phyloP scores from a whole-genome alignment of 164 flowering plant genomes.

The Dillenia turbinata region DNA sequence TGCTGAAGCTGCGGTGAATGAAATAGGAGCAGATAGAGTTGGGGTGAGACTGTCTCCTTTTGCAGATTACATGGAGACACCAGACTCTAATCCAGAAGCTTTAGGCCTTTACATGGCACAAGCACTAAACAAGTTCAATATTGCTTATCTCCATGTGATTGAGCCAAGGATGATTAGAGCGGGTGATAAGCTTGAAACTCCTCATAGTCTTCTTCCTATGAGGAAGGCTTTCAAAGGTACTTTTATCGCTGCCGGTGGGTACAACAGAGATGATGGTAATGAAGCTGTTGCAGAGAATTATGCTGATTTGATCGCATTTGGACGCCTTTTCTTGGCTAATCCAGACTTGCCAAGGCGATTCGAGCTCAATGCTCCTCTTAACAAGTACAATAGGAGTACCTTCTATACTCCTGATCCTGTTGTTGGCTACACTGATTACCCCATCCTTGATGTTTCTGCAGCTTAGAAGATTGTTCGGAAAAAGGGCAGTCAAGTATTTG shows the following conservation, averaged over 20 bases:
- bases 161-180: conserved; percentile 28
- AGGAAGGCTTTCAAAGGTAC: conserved; percentile 25
- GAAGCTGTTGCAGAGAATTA: conserved; percentile 15
- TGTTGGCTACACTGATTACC: conserved; percentile 31
- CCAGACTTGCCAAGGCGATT: conserved; percentile 31
- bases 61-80: conserved; percentile 14
- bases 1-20: conserved; percentile 26
- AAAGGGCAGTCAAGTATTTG: background rate
- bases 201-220: conserved; percentile 20
- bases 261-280: conserved; percentile 24
- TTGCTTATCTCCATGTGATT: conserved; percentile 22
- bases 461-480: background rate
- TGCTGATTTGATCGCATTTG: conserved; percentile 24
- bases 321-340: conserved; percentile 27
- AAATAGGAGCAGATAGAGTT: conserved; percentile 31
- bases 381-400: conserved; percentile 24
- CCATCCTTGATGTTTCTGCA: conserved; percentile 17
- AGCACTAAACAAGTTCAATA: conserved; percentile 19
- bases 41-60: conserved; percentile 34
- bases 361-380: conserved; percentile 25
- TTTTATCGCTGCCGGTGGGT: conserved; percentile 27
- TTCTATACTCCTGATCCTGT: conserved; percentile 28
- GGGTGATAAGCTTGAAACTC: conserved; percentile 9
- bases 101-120: conserved; percentile 28
- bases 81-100: conserved; percentile 27